These are phyloP conservation scores for Yamadazyma kitorensis DNA, from an alignment of 805 yeast genomes.

Conservation along the genomic window DNA sequence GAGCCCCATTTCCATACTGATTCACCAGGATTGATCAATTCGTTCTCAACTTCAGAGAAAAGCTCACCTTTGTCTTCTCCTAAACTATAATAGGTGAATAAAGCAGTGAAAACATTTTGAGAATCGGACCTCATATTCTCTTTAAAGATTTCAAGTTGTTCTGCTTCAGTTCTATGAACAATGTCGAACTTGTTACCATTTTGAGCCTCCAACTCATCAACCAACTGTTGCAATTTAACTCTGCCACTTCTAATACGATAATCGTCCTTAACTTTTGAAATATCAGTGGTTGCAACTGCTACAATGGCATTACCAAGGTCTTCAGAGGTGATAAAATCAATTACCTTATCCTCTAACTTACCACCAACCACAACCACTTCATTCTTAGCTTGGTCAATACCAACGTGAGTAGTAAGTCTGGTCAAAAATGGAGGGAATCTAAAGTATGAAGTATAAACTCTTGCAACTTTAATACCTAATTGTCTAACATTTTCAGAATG, in stretches of 20 bases:
- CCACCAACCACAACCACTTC: slow-evolving; percentile 38
- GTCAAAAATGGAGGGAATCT: slow-evolving; percentile 30
- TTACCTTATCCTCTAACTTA: slow-evolving; percentile 27
- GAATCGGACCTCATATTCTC: too few species aligned
- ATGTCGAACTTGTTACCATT: too few species aligned
- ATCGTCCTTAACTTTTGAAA: slow-evolving; percentile 39
- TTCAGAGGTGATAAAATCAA: slow-evolving; percentile 31
- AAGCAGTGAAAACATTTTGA: too few species aligned
- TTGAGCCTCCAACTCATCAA: too few species aligned
- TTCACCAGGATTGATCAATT: slow-evolving; percentile 9
- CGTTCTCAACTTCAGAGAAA: slow-evolving; percentile 3
- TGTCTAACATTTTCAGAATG: slow-evolving; percentile 30
- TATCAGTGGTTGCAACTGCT: slow-evolving; percentile 36
- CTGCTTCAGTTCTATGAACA: too few species aligned
- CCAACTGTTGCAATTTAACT: slow-evolving; percentile 36
- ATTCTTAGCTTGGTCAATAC: slow-evolving; percentile 32
- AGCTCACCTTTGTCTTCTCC: slow-evolving; percentile 2
- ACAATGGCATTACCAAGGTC: slow-evolving; percentile 48
- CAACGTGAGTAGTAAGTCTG: slow-evolving; percentile 31
- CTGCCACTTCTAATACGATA: slow-evolving; percentile 43
- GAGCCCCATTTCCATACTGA: slow-evolving; percentile 8
- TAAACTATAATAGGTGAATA: slow-evolving; percentile 2
- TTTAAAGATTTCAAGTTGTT: too few species aligned
- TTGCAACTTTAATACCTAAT: slow-evolving; percentile 46
- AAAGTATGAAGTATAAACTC: slow-evolving; percentile 40